Base-by-base conservation (phyloP, 805 yeast genomes). In the Priceomyces castillae region DNA sequence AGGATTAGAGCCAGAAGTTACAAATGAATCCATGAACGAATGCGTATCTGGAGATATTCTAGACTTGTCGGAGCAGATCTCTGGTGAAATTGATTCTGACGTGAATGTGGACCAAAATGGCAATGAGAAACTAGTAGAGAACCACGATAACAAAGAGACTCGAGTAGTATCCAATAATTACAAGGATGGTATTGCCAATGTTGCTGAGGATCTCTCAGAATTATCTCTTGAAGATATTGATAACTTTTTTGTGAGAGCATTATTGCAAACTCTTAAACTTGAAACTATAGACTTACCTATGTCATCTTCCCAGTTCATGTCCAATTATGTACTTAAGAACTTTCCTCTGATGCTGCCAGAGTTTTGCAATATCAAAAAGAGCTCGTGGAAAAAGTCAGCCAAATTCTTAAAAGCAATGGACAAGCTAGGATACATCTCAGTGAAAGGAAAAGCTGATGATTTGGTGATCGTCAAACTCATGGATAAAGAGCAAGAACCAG, bases 321-420 rank as follows among this genome's bases (percentile, higher is more conserved):
- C 94, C 0, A 77, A 73, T 35, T 81, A 82, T 53, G 67, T 90
- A 11, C 71, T 82, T 47, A 78, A 77, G 39, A 87, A 89, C 62
- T 62, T 92, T n/a, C 95, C 96, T 0, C 72, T 77, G 1, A 75
- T 85, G 42, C 84, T 81, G 53, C 56, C 67, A 3, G 60, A 65
- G 20, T 63, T 65, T 40, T 76, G 82, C 31, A 82, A 77, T 51
- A 76, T 86, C 46, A 90, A 90, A 62, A 84, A 81, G 56, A 82
- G 96, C 0, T 78, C 90, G 2, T 92, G 95, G 95, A 90, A 86
- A 62, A 92, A 92, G 57, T 80, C 92, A 3, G 77, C 90, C 11
- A 90, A 90, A 60, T 89, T 84, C 56, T 65, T 92, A 42, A 92
- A 89, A 57, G 82, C 86, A 5, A 88, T 90, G 82, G 96, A 87